These are phyloP conservation scores for Oropetium thomaeum DNA, from an alignment of 176 grass and related monocot genomes.

Conservation along the genomic window DNA sequence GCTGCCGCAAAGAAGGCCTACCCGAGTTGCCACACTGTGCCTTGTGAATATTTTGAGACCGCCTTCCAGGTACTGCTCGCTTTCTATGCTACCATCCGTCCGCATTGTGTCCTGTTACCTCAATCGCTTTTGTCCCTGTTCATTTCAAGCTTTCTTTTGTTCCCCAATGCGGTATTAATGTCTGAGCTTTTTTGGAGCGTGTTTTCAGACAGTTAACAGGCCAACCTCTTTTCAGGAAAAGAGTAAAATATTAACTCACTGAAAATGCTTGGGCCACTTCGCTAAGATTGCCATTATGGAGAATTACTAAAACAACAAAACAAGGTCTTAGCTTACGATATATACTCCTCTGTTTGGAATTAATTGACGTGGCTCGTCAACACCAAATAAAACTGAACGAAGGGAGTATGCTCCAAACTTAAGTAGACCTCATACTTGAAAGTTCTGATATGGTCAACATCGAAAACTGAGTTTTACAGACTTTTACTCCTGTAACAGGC, in stretches of 20 bases:
- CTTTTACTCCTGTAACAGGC: slow-evolving; percentile 40
- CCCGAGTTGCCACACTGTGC: slow-evolving; percentile 71
- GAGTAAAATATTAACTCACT: neutral
- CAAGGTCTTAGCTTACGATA: neutral
- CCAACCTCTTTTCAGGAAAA: neutral
- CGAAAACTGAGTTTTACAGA: neutral
- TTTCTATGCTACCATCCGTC: neutral
- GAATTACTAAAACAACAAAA: neutral
- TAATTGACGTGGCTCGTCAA: too few relatives aligned
- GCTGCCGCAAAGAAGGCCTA: slow-evolving; percentile 77
- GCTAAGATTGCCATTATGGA: neutral
- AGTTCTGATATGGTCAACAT: neutral
- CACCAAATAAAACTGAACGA: too few relatives aligned
- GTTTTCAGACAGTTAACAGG: neutral
- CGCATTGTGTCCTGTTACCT: neutral
- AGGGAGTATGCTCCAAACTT: neutral
- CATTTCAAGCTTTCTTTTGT: neutral
- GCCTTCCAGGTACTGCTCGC: slow-evolving; percentile 49
- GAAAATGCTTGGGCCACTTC: neutral
- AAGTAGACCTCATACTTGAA: neutral
- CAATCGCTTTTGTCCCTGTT: neutral
- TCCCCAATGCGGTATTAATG: neutral
- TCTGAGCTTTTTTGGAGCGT: neutral
- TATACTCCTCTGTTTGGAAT: too few relatives aligned
- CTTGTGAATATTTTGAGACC: slow-evolving; percentile 75